Base-by-base conservation (phyloP, 2,329 filamentous ascomycete species). In the Purpureocillium lavendulum region DNA sequence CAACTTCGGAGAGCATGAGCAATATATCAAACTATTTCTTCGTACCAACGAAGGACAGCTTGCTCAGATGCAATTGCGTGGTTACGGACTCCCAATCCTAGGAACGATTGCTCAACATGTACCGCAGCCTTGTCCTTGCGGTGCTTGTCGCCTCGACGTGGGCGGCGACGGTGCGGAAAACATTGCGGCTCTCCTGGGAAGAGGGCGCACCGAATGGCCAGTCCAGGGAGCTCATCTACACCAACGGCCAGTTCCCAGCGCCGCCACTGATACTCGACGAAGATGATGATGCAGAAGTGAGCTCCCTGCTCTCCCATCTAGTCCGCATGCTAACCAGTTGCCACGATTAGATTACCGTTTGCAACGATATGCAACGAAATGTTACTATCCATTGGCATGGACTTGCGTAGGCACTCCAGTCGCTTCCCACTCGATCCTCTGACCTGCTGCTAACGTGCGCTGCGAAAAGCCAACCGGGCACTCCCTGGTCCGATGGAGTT, bases 401-500 rank as follows among this genome's bases (percentile, higher is more conserved):
- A 33, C 7, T 42, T 10, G 16, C 31, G 39, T 43, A 32, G 34
- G 35, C 6, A 10, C 21, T n/a, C n/a, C n/a, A n/a, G n/a, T n/a
- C n/a, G n/a, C n/a, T n/a, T n/a, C n/a, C n/a, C n/a, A n/a, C n/a
- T n/a, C n/a, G n/a, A n/a, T n/a, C n/a, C n/a, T n/a, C n/a, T n/a
- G n/a, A n/a, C n/a, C n/a, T 26, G 21, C 6, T 26, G 10, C 21
- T 26, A 10, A 26, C 21, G 10, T 26, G 5, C 10, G 21, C 21
- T 10, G 21, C 3, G 8, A 18, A 29, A 14, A 24, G 35, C 10
- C 30, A 39, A 18, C 11, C n/a, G 10, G 40, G 40, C 9, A 46
- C 64, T 1, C 64, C 65, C 0, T 70, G 66, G 67, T 61, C 65
- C 4, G 67, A 70, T 41, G 67, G 67, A 17, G 61, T 66, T 0